Evolutionary conservation across 2,329 filamentous ascomycete genomes (phyloP), one percentile per base, ranked within the genome.

Genomic region (Colletotrichum trifolii): DNA sequence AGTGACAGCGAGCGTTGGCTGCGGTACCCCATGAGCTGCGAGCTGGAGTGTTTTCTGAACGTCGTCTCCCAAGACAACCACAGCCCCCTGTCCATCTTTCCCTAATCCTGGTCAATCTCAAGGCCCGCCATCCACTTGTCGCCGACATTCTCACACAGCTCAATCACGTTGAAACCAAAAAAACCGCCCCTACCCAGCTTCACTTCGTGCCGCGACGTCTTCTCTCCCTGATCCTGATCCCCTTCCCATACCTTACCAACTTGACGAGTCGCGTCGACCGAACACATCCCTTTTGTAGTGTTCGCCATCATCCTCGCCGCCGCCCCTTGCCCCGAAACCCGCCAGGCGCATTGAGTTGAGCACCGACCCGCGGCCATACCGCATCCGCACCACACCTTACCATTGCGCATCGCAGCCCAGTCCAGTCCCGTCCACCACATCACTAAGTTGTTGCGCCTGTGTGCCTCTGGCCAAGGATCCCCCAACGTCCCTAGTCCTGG

Each of bases 341-440:
- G 60, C 40, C 64, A 66, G 64, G 64, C 64, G 60, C 64, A 64
- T 64, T 64, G 54, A 63, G 64, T 64, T 66, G 54, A 66, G 60
- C 60, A 66, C 54, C 45, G 64, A 66, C 60, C 60, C 49, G 48
- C 35, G 47, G 49, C 54, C 54, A 55, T 49, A 66, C 59, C 62
- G 39, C 50, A 40, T 42, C 17, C 54, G 10, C 35, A 38, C 25
- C 25, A 17, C 17, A 17, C 17, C 17, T 17, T 17, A 40, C 45
- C 42, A 13, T 15, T 49, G 45, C 39, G 39, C 45, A 39, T 15
- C 59, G 35, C 45, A 5, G 25, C 25, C 25, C 25, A 25, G 25
- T 25, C 25, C 25, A 25, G 25, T 25, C 25, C 25, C 25, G 25
- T 25, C 25, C 4, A 25, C 3, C 25, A 25, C 25, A 25, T 5